Evolutionary conservation across 352 stramenopile species (phyloP).

Genomic region (Phytophthora syringae): DNA sequence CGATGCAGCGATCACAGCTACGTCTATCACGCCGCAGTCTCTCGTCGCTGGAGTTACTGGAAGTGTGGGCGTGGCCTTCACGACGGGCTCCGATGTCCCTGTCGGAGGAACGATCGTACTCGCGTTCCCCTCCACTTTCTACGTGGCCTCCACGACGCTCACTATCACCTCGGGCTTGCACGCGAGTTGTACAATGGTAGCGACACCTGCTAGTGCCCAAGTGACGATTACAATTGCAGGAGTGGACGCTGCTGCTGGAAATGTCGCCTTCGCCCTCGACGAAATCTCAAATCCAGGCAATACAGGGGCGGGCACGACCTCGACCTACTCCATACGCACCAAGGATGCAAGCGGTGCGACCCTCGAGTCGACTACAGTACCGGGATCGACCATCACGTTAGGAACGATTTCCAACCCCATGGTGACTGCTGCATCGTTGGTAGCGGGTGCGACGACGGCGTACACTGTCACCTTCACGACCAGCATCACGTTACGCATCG

Average conservation of each 20-base stretch:
- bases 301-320: conserved; percentile 49
- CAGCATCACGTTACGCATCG: conserved; percentile 42
- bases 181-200: conserved; percentile 27
- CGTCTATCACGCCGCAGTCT: conserved; percentile 41
- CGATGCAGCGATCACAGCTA: conserved; percentile 41
- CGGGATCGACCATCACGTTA: conserved; percentile 37
- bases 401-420: conserved; percentile 31
- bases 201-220: conserved; percentile 30
- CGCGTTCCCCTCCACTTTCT: conserved; percentile 60
- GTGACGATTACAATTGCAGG: conserved; percentile 48
- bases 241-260: conserved; percentile 22
- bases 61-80: conserved; percentile 46
- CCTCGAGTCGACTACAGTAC: conserved; percentile 47
- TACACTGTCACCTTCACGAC: conserved; percentile 58
- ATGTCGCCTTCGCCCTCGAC: conserved; percentile 53
- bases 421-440: conserved; percentile 33
- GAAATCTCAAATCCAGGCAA: conserved; percentile 68
- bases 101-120: conserved; percentile 55
- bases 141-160: conserved; percentile 40
- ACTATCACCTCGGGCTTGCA: conserved; percentile 35
- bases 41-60: conserved; percentile 41
- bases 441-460: conserved; percentile 38
- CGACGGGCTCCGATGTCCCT: conserved; percentile 34
- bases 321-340: conserved; percentile 51
- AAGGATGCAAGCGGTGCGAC: conserved; percentile 26